phyloP scores from a whole-genome alignment of 495 filamentous ascomycete species.

The Friedmanniomyces simplex region DNA sequence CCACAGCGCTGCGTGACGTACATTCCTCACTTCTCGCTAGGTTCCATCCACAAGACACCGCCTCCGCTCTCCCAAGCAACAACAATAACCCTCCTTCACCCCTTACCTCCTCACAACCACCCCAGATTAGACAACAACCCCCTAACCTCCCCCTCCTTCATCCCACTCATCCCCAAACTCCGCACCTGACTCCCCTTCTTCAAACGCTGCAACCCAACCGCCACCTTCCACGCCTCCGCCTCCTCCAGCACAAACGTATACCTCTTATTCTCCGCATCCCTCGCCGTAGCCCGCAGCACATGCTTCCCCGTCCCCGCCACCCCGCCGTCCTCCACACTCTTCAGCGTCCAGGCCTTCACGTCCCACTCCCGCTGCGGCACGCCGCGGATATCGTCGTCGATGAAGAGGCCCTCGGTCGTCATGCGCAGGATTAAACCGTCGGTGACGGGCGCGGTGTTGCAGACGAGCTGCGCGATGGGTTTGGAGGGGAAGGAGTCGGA shows the following conservation, averaged over 20 bases:
- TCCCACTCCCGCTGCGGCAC: conserved; percentile 94
- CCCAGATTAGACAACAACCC: conserved; percentile 51
- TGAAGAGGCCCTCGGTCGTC: conserved; percentile 83
- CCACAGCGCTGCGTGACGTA: no score
- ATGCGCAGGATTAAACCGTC: conserved; percentile 80
- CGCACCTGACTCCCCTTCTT: conserved; percentile 54
- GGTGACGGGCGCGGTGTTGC: conserved; percentile 63
- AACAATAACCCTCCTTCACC: neutral
- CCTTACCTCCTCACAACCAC: conserved; percentile 34
- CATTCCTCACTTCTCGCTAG: no score
- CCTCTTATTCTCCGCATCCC: conserved; percentile 72
- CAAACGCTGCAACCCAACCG: conserved; percentile 65
- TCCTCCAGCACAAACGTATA: conserved; percentile 76
- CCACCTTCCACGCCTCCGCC: conserved; percentile 88
- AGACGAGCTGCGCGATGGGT: conserved; percentile 70
- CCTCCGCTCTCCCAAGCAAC: no score
- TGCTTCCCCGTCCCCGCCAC: conserved; percentile 41
- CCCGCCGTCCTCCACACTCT: conserved; percentile 71
- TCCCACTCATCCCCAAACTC: conserved; percentile 32
- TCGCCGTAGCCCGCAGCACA: conserved; percentile 67
- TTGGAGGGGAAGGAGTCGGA: conserved; percentile 72
- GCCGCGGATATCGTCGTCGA: conserved; percentile 84
- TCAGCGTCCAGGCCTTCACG: conserved; percentile 94
- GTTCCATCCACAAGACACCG: no score
- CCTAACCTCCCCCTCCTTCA: conserved; percentile 47